Evolutionary conservation across 495 filamentous ascomycete species (phyloP).

Genomic region (Hypomontagnella monticulosa): DNA sequence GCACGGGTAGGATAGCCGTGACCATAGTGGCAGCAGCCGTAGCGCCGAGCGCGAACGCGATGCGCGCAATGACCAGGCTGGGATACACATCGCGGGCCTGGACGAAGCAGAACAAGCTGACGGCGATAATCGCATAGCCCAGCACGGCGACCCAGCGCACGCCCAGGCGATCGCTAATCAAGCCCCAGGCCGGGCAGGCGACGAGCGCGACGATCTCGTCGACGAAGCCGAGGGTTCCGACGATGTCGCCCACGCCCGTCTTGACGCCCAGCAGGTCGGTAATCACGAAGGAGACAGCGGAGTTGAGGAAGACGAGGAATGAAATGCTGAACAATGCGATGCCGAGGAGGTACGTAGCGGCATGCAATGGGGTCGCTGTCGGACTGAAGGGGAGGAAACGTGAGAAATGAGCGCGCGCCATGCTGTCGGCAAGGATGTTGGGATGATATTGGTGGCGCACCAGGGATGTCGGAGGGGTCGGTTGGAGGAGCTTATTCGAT

Average conservation of each 20-base stretch:
- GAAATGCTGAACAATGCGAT: conserved; percentile 96
- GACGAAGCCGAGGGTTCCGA: conserved; percentile 93
- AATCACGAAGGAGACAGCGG: conserved; percentile 91
- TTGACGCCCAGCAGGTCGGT: conserved; percentile 85
- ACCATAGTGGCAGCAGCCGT: conserved; percentile 97
- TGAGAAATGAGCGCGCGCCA: conserved; percentile 40
- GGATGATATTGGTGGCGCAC: conserved; percentile 5
- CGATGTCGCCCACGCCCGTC: conserved; percentile 82
- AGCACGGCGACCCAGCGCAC: conserved; percentile 81
- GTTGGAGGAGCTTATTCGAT: conserved; percentile 1
- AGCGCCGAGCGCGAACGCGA: conserved; percentile 90
- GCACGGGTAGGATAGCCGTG: conserved; percentile 88
- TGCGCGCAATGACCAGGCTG: conserved; percentile 82
- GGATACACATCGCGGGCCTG: conserved; percentile 89
- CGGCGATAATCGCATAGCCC: conserved; percentile 82
- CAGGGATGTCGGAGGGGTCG: conserved; percentile 23
- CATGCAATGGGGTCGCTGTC: conserved; percentile 74
- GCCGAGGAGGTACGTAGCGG: conserved; percentile 83
- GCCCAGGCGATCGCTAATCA: conserved; percentile 88
- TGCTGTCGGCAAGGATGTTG: conserved; percentile 3
- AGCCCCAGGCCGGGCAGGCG: conserved; percentile 91
- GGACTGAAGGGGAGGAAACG: conserved; percentile 64
- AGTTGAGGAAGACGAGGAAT: conserved; percentile 97
- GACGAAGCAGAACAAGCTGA: conserved; percentile 81
- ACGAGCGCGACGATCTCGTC: conserved; percentile 92